These are phyloP conservation scores for Coemansia sp. DNA, from an alignment of 192 early-diverging fungal species.

Conservation along the genomic window DNA sequence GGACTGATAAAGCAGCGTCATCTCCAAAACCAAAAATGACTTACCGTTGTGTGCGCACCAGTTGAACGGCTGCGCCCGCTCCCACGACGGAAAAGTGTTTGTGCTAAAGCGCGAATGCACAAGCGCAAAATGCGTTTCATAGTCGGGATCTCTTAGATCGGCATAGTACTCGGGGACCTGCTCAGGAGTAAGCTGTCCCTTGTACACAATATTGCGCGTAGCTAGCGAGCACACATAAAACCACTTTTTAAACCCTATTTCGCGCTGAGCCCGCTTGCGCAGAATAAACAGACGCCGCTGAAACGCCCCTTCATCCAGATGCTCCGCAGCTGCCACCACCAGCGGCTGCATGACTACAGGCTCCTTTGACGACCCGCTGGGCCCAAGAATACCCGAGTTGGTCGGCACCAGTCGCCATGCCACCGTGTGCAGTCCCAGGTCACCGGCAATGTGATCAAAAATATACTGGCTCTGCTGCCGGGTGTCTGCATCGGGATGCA, in stretches of 20 bases:
- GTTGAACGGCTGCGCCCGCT: conserved; percentile 97
- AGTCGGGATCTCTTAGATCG: conserved; percentile 82
- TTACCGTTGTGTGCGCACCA: conserved; percentile 98
- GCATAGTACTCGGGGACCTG: conserved; percentile 94
- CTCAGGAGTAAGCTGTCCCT: conserved; percentile 91
- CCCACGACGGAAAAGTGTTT: conserved; percentile 99
- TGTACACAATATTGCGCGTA: conserved; percentile 92
- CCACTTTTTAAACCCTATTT: conserved; percentile 83
- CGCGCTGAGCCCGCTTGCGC: conserved; percentile 86
- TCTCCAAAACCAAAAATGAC: neutral
- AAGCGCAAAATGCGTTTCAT: conserved; percentile 89
- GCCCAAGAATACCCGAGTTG: conserved; percentile 86
- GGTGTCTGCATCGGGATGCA: conserved; percentile 69
- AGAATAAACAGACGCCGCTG: conserved; percentile 86
- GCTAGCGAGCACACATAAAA: conserved; percentile 98
- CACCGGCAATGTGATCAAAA: conserved; percentile 79
- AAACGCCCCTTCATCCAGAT: conserved; percentile 58
- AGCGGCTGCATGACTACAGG: conserved; percentile 93
- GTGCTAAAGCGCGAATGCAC: conserved; percentile 99
- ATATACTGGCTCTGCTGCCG: conserved; percentile 67
- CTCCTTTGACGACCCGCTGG: conserved; percentile 83
- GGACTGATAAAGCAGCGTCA: too few species aligned
- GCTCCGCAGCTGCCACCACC: conserved; percentile 60
- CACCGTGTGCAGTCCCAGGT: conserved; percentile 72
- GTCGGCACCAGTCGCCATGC: conserved; percentile 90